Base-by-base conservation (phyloP, 768 basidiomycete genomes). In the Lentinula sp. region DNA sequence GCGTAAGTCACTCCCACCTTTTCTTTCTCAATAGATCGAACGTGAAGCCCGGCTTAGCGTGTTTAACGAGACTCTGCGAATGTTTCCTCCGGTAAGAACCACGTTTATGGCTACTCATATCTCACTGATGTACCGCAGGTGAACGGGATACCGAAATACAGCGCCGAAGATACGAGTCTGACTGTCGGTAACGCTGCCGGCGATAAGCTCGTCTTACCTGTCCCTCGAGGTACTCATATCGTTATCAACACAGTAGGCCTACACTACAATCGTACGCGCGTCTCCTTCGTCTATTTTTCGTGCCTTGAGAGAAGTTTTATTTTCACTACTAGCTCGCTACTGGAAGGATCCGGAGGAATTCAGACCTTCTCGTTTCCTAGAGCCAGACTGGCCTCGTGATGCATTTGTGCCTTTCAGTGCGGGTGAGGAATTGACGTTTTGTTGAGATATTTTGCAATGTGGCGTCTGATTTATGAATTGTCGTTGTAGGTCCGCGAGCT, bases 321-420 rank as follows among this genome's bases (percentile, higher is more conserved):
- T 48, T n/a, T 18, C 50, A 37, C 37, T 18, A 4, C 31, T 54
- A 84, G 84, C 83, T 31, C 75, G 76, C 39, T 84, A 84, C 67
- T 85, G 84, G 84, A 69, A 79, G 53, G 76, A 84, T 45, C 83
- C 84, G 3, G 62, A 78, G 35, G 64, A 64, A 7, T 85, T 84
- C 69, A 75, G 73, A 9, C 75, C 75, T 4, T 67, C 69, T 45
- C 65, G 75, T 31, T 76, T 76, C 64, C 59, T 83, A 16, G 74
- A 73, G 42, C 52, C 34, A 18, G 78, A 83, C 52, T 85, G 80
- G 77, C 75, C 79, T 31, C 73, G 76, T 34, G 82, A 84, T 64
- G 84, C 83, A 0, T 84, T 83, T 66, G 45, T 81, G 31, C 80
- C 83, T 4, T 84, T 84, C 65, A 81, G 78, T 57, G 72, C 67